These are phyloP conservation scores for Grigorovia yakushimaensis DNA, from an alignment of 805 yeast genomes.

Conservation along the genomic window DNA sequence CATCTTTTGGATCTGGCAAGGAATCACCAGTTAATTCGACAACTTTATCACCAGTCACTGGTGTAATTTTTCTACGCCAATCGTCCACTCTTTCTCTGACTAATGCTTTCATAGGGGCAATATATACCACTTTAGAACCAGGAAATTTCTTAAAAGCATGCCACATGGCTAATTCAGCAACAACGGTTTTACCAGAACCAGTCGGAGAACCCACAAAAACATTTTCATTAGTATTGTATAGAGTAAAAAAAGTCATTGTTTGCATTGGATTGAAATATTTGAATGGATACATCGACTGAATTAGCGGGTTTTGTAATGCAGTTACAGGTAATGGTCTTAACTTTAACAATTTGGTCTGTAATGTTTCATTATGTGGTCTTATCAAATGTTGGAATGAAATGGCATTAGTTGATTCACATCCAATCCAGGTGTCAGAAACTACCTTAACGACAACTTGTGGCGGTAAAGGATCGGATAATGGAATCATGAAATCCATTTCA, in stretches of 20 bases:
- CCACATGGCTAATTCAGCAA: constrained; percentile 96
- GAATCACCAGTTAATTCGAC: constrained; percentile 91
- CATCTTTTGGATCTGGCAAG: constrained; percentile 78
- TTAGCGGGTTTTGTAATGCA: constrained; percentile 59
- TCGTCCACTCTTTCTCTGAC: constrained; percentile 97
- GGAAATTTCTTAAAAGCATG: constrained; percentile 83
- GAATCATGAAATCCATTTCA: constrained; percentile 86
- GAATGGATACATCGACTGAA: constrained; percentile 70
- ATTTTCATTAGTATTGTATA: constrained; percentile 69
- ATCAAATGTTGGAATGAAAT: constrained; percentile 86
- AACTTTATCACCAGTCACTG: constrained; percentile 84
- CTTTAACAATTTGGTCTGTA: constrained; percentile 69
- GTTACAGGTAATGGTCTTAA: constrained; percentile 79
- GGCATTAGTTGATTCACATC: constrained; percentile 64
- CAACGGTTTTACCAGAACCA: constrained; percentile 96
- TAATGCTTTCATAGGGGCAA: constrained; percentile 87
- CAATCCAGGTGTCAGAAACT: constrained; percentile 82
- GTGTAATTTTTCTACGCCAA: constrained; percentile 66
- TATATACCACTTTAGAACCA: constrained; percentile 76
- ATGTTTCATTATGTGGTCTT: constrained; percentile 77
- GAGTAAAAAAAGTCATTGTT: constrained; percentile 87
- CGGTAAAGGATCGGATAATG: constrained; percentile 81
- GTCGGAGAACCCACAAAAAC: constrained; percentile 96
- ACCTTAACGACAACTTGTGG: constrained; percentile 75
- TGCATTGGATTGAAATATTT: constrained; percentile 96